These are phyloP conservation scores for Glycine tomentella DNA, from an alignment of 306 rosid species.

Conservation along the genomic window DNA sequence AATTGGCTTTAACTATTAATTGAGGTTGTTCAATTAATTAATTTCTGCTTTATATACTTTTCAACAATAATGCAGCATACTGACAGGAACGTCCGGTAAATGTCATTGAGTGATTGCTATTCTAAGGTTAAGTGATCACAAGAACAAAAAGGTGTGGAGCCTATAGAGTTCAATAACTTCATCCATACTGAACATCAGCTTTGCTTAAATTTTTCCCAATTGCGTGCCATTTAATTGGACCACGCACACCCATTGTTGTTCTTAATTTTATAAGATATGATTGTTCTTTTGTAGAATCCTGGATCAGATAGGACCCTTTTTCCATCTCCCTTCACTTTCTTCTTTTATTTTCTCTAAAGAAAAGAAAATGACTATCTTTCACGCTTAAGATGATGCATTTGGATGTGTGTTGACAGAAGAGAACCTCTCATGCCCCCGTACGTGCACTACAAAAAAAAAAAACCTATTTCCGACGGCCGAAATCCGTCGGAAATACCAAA, in stretches of 20 bases:
- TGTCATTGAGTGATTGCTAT: not conserved
- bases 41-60: too few relatives aligned
- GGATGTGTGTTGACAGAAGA: not conserved
- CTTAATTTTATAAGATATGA: not conserved
- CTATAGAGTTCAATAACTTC: constrained; percentile 29
- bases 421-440: not conserved
- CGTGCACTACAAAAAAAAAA: too few relatives aligned
- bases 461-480: too few relatives aligned
- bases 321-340: not conserved
- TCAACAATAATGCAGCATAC: not conserved
- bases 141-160: constrained; percentile 18
- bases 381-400: constrained; percentile 2
- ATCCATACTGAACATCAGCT: constrained; percentile 35
- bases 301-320: not conserved
- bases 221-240: constrained; percentile 46
- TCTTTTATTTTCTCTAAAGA: not conserved
- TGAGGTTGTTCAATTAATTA: too few relatives aligned
- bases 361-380: not conserved
- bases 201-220: constrained; percentile 53
- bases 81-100: not conserved
- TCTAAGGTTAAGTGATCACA: not conserved
- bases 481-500: too few relatives aligned
- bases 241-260: constrained; percentile 12
- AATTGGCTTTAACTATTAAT: too few relatives aligned
- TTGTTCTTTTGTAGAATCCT: not conserved